Evolutionary conservation across 2,329 filamentous ascomycete species (phyloP).

Genomic region (Zymoseptoria crescenta): DNA sequence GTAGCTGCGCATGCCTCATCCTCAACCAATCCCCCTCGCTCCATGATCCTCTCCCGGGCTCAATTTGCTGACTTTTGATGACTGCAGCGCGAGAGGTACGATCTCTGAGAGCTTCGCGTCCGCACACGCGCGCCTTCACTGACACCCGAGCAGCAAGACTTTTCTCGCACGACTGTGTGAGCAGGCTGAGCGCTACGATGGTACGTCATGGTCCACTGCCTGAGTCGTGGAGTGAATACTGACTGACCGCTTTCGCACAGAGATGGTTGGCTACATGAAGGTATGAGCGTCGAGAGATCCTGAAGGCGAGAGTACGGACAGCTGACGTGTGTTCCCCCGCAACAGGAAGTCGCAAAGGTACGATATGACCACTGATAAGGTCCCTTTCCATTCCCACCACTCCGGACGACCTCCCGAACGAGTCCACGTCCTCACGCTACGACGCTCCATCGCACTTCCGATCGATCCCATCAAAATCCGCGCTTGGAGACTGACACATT

Average conservation of each 20-base stretch:
- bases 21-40: conserved; percentile 24
- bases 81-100: conserved; percentile 44
- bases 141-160: conserved; percentile 73
- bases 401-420: conserved; percentile 5
- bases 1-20: conserved; percentile 22
- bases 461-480: neutral
- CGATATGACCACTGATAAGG: conserved; percentile 23
- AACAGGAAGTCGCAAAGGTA: conserved; percentile 89
- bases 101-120: conserved; percentile 10
- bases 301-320: conserved; percentile 4
- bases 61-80: conserved; percentile 34
- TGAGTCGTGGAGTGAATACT: neutral
- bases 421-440: neutral
- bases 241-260: conserved; percentile 31
- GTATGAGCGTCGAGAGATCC: conserved; percentile 36
- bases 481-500: conserved; percentile 1
- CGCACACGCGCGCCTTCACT: conserved; percentile 12
- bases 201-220: conserved; percentile 39
- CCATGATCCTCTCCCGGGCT: neutral
- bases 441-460: neutral
- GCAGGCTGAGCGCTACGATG: conserved; percentile 99
- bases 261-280: conserved; percentile 99
- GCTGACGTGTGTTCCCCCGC: conserved; percentile 27
- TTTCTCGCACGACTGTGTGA: conserved; percentile 99
- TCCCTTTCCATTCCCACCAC: conserved; percentile 3